Evolutionary conservation across 2,329 filamentous ascomycete genomes (phyloP), one percentile per base, ranked within the genome.

Genomic region (Rutstroemia sp.): DNA sequence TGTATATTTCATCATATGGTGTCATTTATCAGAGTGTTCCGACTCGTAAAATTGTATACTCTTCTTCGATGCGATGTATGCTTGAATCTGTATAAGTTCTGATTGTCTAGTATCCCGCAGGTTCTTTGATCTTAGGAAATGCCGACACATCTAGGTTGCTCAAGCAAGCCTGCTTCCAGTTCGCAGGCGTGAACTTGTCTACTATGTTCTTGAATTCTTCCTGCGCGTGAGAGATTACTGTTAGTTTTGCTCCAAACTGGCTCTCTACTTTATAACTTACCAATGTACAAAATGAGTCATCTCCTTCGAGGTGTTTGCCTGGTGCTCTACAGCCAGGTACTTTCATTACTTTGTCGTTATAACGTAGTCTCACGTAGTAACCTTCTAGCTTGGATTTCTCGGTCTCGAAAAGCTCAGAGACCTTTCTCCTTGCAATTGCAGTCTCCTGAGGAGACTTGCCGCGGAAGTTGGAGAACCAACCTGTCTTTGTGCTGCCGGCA

Each of bases 121-220:
- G 64, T 55, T 70, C 67, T 51, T 58, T 58, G 9, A 61, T 63
- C 27, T 63, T 58, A 10, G 68, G 68, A 39, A 71, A 68, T 2
- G 67, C 59, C 6, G 66, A 58, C 4, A 45, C 57, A 46, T 81
- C 81, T 41, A 87, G 63, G 63, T 85, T 84, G 56, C 71, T 72
- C 42, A 72, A 69, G 66, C 86, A 89, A 53, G 81, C 82, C 17
- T 71, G 68, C 66, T 80, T 82, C 92, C 92, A 97, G 69, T 91
- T 80, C 57, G 75, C 75, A 0, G 94, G 94, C 1, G 89, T 94
- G 68, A 88, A 95, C 66, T 89, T 90, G 73, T 97, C 92, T 2
- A 94, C 90, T 55, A 96, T 89, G 51, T 82, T 76, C 72, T 97
- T 97, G 78, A 99, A 99, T 0, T 92, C 90, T 56, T 87, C 83